phyloP scores from a whole-genome alignment of 257 asterid species.

The Solanum chilense region DNA sequence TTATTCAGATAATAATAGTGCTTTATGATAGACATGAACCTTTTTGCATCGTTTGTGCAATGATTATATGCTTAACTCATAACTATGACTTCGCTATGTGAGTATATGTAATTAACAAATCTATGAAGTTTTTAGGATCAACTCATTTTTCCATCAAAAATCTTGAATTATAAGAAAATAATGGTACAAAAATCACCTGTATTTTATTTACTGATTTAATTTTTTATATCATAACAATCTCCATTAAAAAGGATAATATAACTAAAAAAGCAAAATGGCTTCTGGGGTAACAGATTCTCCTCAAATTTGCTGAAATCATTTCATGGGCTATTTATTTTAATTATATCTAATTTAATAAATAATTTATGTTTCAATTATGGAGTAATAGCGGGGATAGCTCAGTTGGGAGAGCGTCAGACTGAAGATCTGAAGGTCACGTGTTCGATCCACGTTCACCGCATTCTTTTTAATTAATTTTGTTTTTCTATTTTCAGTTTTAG shows the following conservation, averaged over 20 bases:
- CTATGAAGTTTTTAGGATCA: not conserved
- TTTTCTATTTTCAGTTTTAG: not conserved
- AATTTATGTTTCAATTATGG: rapidly evolving
- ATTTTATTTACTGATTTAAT: not conserved
- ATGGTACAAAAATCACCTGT: not conserved
- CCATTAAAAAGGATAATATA: not conserved
- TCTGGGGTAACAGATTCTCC: no score
- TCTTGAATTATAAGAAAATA: not conserved
- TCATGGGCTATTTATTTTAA: no score
- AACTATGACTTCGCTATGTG: not conserved
- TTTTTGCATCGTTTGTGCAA: not conserved
- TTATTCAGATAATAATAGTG: no score
- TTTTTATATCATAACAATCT: not conserved
- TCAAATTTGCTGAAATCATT: no score
- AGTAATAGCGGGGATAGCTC: slow-evolving; percentile 68
- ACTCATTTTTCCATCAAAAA: not conserved
- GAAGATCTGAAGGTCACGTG: slow-evolving; percentile 90
- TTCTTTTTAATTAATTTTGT: rapidly evolving
- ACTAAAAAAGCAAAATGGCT: not conserved
- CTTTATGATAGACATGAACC: not conserved
- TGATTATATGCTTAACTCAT: not conserved
- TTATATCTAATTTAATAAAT: no score
- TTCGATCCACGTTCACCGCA: slow-evolving; percentile 99
- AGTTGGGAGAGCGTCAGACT: slow-evolving; percentile 98
- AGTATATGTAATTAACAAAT: not conserved